Conservation (phyloP, 1,284 basidiomycete genomes). For the Melampsora abietis-canadensis region DNA sequence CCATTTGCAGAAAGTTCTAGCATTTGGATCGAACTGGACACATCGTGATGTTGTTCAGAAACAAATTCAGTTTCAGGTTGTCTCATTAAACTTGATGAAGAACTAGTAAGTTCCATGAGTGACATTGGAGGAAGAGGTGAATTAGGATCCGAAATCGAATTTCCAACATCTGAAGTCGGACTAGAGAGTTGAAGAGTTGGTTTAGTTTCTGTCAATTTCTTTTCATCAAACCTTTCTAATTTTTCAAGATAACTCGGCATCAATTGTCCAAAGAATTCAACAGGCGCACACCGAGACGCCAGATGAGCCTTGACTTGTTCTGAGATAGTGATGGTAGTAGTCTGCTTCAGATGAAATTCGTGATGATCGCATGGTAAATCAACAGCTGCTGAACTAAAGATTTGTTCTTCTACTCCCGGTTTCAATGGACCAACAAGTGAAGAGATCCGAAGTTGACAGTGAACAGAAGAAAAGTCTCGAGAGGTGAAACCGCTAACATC, state of each 20-base stretch:
- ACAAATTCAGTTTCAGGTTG: conserved; percentile 88
- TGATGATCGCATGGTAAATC: conserved; percentile 70
- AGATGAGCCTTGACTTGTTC: conserved; percentile 71
- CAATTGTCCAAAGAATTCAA: conserved; percentile 81
- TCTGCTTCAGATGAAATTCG: conserved; percentile 74
- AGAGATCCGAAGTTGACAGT: conserved; percentile 76
- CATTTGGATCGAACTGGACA: conserved; percentile 78
- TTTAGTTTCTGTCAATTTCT: conserved; percentile 63
- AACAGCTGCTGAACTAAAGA: conserved; percentile 69
- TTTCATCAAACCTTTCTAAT: conserved; percentile 84
- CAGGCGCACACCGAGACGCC: conserved; percentile 69
- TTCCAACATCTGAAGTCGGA: conserved; percentile 24
- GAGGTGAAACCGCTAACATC: conserved; percentile 69
- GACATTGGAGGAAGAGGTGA: conserved; percentile 21
- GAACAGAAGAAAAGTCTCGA: conserved; percentile 76
- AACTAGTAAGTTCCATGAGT: conserved; percentile 8
- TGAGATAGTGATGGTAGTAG: conserved; percentile 71
- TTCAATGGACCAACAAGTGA: conserved; percentile 68
- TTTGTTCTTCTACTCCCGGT: conserved; percentile 67
- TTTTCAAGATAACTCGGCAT: conserved; percentile 77
- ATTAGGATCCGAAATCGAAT: conserved; percentile 17
- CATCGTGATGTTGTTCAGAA: conserved; percentile 81
- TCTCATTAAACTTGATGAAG: conserved; percentile 63
- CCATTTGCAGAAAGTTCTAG: conserved; percentile 82
- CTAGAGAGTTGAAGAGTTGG: conserved; percentile 43